Evolutionary conservation across 2,329 filamentous ascomycete species (phyloP), one percentile per base, ranked within the genome.

Genomic region (Davidsoniella neocaledoniae): DNA sequence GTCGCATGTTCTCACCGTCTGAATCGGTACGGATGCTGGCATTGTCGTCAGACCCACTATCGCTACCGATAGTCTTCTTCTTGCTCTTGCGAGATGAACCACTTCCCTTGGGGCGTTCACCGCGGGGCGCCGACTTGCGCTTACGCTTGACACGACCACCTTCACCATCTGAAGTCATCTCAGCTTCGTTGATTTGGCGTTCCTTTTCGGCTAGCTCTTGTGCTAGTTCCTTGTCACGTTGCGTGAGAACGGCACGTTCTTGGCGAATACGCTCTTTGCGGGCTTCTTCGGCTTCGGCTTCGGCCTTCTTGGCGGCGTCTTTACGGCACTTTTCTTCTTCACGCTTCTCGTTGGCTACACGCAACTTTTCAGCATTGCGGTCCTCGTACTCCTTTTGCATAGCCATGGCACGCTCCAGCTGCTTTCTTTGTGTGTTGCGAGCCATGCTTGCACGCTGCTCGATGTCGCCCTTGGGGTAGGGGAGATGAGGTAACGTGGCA

Each of bases 401-500:
- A 56, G 86, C 80, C 44, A 90, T 77, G 4, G 85, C 83, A 58
- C 87, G 80, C 59, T 93, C 86, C 10, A 98, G 76, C 63, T 98
- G 90, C 58, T 86, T 87, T 56, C 85, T 82, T 67, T 94, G 86
- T 1, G 93, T 98, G 62, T 95, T 94, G 54, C 83, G 81, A 56
- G 86, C 88, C 91, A 98, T 98, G 70, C 86, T 94, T 41, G 91
- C 90, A 60, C 93, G 86, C 65, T 93, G 86, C 63, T 96, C 90
- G 36, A 98, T 77, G 57, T 95, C 86, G 53, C 83, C 75, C 58
- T 86, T 82, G 5, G 90, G 91, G 64, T 95, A 98, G 0, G 91
- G 93, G 3, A 91, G 76, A 52, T 77, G 70, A 1, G 76, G 74
- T 53, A 77, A 70, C 29, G 69, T 66, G 3, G 78, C 77, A 55